Evolutionary conservation across 768 basidiomycete genomes (phyloP).

Genomic region (Zangia roseola): DNA sequence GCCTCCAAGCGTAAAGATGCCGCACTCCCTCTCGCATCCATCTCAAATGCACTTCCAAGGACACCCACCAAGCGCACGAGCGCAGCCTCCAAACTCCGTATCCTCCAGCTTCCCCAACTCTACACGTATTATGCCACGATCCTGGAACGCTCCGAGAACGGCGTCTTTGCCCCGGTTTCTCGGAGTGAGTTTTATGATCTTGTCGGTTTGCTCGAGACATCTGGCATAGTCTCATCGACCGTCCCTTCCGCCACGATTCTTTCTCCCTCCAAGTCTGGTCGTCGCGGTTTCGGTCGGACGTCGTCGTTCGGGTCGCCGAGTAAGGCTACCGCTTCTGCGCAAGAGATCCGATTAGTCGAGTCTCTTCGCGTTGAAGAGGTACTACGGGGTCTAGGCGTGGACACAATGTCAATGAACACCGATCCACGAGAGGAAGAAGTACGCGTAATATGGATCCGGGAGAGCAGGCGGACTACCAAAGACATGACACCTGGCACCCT

Average conservation of each 20-base stretch:
- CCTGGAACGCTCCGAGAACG: slow-evolving; percentile 54
- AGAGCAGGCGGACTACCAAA: slow-evolving; percentile 36
- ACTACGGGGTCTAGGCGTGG: slow-evolving; percentile 60
- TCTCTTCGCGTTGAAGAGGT: slow-evolving; percentile 68
- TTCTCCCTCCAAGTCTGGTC: slow-evolving; percentile 47
- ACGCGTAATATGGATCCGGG: slow-evolving; percentile 41
- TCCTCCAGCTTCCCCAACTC: slow-evolving; percentile 59
- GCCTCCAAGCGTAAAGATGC: slow-evolving; percentile 62
- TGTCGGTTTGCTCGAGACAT: slow-evolving; percentile 67
- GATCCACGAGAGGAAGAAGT: slow-evolving; percentile 46
- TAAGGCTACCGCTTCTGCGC: slow-evolving; percentile 31
- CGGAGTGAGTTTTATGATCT: slow-evolving; percentile 78
- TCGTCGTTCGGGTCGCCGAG: slow-evolving; percentile 49
- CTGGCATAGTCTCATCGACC: slow-evolving; percentile 53
- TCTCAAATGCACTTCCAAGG: slow-evolving; percentile 30
- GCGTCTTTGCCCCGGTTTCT: slow-evolving; percentile 62
- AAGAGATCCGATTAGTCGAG: slow-evolving; percentile 54
- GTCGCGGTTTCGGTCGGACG: slow-evolving; percentile 54
- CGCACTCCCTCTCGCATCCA: slow-evolving; percentile 50
- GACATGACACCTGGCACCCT: slow-evolving; percentile 31
- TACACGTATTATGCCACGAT: slow-evolving; percentile 62
- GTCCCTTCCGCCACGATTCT: slow-evolving; percentile 32
- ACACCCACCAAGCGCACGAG: slow-evolving; percentile 54
- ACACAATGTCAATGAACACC: slow-evolving; percentile 11
- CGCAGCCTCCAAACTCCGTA: slow-evolving; percentile 36